Base-by-base conservation (phyloP, 2,329 filamentous ascomycete genomes). In the Alternaria brassicae region DNA sequence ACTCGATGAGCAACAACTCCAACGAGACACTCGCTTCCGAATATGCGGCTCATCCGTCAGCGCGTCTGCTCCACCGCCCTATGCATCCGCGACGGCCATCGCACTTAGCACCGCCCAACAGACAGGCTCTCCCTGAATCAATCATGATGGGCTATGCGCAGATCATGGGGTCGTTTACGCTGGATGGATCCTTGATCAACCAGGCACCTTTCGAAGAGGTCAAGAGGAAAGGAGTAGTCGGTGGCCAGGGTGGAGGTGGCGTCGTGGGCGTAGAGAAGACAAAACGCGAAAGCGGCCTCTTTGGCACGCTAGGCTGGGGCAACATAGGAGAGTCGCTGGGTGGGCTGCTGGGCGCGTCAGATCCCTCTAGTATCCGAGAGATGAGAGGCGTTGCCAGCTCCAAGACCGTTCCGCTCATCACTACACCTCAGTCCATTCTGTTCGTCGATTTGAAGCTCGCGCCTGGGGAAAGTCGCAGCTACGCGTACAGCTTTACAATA, bases 91-190 rank as follows among this genome's bases (percentile, higher is more conserved):
- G 74, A 39, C 70, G 63, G 39, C 45, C 61, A 6, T 76, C 75
- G 23, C 73, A 75, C 37, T 57, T 77, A 48, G 70, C 58, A 79
- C 80, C 62, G 0, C 65, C 70, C 1, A 68, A 60, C 6, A 65
- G 57, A n/a, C 69, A 69, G 25, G 72, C 69, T 63, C 68, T 71
- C 82, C 88, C 91, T 0, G 93, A 98, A 75, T 89, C 90, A 1
- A 81, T 99, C 53, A 96, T 99, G 88, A 99, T 99, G 95, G 95
- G 93, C 0, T 99, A 96, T 78, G 94, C 92, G 3, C 95, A 99
- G 70, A 87, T 98, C 2, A 91, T 92, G 77, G 95, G 95, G 4
- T 93, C 91, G 0, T 99, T 99, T 69, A 92, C 89, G 0, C 81
- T 99, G 6, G 95, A 99, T 73, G 93, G 93, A 0, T 97, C 95